phyloP scores from a whole-genome alignment of 1,284 basidiomycete species.

The Coniferiporia weirii region DNA sequence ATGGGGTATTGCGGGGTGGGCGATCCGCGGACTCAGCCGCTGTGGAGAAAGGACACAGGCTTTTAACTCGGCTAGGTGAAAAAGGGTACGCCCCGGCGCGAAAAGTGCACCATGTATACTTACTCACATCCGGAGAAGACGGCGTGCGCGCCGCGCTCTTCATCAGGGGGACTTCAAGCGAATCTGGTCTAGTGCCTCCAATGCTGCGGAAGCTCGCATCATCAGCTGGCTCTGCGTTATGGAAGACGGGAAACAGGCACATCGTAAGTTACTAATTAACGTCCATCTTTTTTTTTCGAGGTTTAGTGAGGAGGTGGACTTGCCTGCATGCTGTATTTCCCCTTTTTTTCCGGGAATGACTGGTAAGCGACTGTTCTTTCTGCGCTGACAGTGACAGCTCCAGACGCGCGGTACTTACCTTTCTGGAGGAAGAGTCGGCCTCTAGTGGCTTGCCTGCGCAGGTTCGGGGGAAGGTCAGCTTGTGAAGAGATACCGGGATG shows the following conservation, averaged over 20 bases:
- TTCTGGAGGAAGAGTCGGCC: constrained; percentile 42
- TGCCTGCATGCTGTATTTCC: constrained; percentile 34
- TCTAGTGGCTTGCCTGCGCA: constrained; percentile 44
- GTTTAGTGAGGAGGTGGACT: neutral
- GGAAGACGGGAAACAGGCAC: neutral
- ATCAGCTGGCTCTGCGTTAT: constrained; percentile 6
- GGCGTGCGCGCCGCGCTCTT: neutral
- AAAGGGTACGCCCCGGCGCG: too few relatives aligned
- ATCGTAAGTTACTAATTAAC: too few relatives aligned
- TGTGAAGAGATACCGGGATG: neutral
- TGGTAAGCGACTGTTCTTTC: neutral
- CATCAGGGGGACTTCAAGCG: neutral
- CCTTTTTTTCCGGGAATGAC: constrained; percentile 17
- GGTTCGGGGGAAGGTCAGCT: neutral
- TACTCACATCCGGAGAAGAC: too few relatives aligned
- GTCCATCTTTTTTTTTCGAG: neutral
- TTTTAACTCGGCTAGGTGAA: too few relatives aligned
- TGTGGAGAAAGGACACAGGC: too few relatives aligned
- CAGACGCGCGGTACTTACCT: constrained; percentile 27
- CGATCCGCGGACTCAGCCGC: too few relatives aligned
- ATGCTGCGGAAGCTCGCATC: constrained; percentile 1
- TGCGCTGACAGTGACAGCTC: neutral
- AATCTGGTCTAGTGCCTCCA: constrained; percentile 2
- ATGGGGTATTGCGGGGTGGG: too few relatives aligned
- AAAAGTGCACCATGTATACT: too few relatives aligned